A percentile compares a stretch with the other conserved stretches of the same genome.
Evolutionary conservation across 192 early-diverging fungal species (phyloP).

Genomic region (Backusella sp.): DNA sequence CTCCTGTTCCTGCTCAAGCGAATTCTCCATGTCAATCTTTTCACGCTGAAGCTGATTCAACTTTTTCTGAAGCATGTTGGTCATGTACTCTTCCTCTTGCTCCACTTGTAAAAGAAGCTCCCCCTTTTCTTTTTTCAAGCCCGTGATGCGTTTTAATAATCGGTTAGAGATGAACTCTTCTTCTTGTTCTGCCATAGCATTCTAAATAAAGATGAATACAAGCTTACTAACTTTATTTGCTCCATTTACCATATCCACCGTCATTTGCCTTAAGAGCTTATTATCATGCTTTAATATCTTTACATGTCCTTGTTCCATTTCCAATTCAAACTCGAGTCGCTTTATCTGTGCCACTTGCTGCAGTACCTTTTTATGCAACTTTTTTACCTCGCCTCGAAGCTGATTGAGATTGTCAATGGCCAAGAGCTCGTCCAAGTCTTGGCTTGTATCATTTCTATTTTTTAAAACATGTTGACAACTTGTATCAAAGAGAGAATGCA

Average conservation of each 20-base stretch:
- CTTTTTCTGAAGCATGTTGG: conserved; percentile 76
- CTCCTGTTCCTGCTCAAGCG: conserved; percentile 90
- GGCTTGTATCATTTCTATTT: neutral
- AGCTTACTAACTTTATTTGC: too few relatives aligned
- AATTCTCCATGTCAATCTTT: conserved; percentile 87
- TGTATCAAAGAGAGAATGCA: neutral
- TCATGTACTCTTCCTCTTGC: conserved; percentile 79
- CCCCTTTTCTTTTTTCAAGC: conserved; percentile 76
- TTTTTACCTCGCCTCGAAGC: conserved; percentile 4
- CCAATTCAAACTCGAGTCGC: conserved; percentile 68
- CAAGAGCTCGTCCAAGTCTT: neutral
- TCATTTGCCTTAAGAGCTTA: conserved; percentile 52
- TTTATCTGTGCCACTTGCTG: conserved; percentile 19
- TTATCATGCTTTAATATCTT: conserved; percentile 61
- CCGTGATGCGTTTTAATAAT: conserved; percentile 67
- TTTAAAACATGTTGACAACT: too few relatives aligned
- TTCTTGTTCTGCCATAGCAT: conserved; percentile 56
- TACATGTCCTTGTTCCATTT: conserved; percentile 58
- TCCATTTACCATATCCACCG: conserved; percentile 48
- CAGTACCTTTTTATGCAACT: neutral
- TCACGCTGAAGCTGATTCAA: conserved; percentile 76
- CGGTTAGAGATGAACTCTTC: conserved; percentile 79
- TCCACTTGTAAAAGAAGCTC: conserved; percentile 73
- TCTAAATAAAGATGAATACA: conserved; percentile 27
- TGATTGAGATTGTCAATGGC: neutral